phyloP scores from a whole-genome alignment of 2,329 filamentous ascomycete genomes.

The Lasiodiplodia sp. region DNA sequence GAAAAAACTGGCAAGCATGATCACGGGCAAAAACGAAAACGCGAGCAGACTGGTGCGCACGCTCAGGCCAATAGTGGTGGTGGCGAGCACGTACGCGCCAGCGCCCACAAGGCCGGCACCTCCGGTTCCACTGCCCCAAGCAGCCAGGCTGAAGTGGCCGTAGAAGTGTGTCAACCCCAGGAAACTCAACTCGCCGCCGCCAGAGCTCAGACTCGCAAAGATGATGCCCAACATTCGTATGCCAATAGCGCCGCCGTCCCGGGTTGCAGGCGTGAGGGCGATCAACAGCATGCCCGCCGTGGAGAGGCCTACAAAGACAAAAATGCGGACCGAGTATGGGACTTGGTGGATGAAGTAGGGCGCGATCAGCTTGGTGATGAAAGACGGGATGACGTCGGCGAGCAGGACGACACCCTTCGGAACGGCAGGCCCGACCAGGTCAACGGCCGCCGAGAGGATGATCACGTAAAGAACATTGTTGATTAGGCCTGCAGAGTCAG shows the following conservation, averaged over 20 bases:
- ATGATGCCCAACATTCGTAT: slow-evolving; percentile 84
- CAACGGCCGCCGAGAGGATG: slow-evolving; percentile 92
- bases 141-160: slow-evolving; percentile 82
- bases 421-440: slow-evolving; percentile 84
- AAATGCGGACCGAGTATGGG: slow-evolving; percentile 77
- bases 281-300: slow-evolving; percentile 88
- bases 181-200: slow-evolving; percentile 89
- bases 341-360: slow-evolving; percentile 94
- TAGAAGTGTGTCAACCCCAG: slow-evolving; percentile 93
- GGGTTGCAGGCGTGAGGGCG: slow-evolving; percentile 73
- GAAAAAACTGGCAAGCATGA: slow-evolving; percentile 91
- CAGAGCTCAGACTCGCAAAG: slow-evolving; percentile 83
- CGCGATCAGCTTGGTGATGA: slow-evolving; percentile 84
- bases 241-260: slow-evolving; percentile 66
- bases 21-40: slow-evolving; percentile 77
- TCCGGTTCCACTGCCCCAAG: slow-evolving; percentile 92
- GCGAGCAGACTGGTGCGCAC: slow-evolving; percentile 77
- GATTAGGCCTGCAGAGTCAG: slow-evolving; percentile 70
- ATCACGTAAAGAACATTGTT: slow-evolving; percentile 99
- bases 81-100: slow-evolving; percentile 85
- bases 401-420: slow-evolving; percentile 94
- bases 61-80: slow-evolving; percentile 77
- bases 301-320: slow-evolving; percentile 77
- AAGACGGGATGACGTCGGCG: slow-evolving; percentile 89
- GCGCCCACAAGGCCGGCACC: slow-evolving; percentile 87